phyloP scores from a whole-genome alignment of 2,329 filamentous ascomycete species.

The Zymoseptoria passerinii region DNA sequence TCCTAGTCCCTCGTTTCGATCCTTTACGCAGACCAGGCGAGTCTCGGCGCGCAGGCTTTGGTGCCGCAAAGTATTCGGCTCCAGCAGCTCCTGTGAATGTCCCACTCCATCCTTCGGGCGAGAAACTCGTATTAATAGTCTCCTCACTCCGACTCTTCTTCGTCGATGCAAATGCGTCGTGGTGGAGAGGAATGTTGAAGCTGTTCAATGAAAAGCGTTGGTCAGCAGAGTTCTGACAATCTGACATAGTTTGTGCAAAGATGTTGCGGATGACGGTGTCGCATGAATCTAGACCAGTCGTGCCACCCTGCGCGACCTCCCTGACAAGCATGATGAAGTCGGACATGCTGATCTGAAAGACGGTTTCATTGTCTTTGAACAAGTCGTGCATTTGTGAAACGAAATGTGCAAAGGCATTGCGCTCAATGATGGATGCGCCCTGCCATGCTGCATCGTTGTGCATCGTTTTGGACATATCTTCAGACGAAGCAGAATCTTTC shows the following conservation, averaged over 20 bases:
- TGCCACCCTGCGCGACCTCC: slow-evolving; percentile 11
- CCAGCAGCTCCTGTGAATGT: slow-evolving; percentile 32
- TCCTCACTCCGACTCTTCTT: slow-evolving; percentile 41
- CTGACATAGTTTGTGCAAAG: slow-evolving; percentile 10
- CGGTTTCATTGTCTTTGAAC: neutral
- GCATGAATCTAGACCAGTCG: slow-evolving; percentile 11
- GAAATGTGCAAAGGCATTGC: slow-evolving; percentile 13
- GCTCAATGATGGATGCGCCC: slow-evolving; percentile 10
- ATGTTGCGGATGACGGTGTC: slow-evolving; percentile 13
- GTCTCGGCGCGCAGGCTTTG: slow-evolving; percentile 8
- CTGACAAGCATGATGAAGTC: slow-evolving; percentile 21
- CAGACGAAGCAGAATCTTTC: neutral
- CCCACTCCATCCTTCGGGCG: slow-evolving; percentile 39
- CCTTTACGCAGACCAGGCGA: slow-evolving; percentile 12
- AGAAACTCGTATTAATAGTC: slow-evolving; percentile 43
- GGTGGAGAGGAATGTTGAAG: slow-evolving; percentile 25
- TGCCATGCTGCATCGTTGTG: slow-evolving; percentile 7
- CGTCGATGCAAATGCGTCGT: slow-evolving; percentile 19
- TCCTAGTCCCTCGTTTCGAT: slow-evolving; percentile 8
- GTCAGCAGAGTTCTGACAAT: slow-evolving; percentile 19
- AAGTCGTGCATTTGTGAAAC: slow-evolving; percentile 2
- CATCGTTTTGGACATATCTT: neutral
- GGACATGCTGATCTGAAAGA: slow-evolving; percentile 19
- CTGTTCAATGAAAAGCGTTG: slow-evolving; percentile 14
- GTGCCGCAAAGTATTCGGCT: slow-evolving; percentile 35